Evolutionary conservation across 768 basidiomycete species (phyloP).

Genomic region (Rhodotorula sphaerocarpa): DNA sequence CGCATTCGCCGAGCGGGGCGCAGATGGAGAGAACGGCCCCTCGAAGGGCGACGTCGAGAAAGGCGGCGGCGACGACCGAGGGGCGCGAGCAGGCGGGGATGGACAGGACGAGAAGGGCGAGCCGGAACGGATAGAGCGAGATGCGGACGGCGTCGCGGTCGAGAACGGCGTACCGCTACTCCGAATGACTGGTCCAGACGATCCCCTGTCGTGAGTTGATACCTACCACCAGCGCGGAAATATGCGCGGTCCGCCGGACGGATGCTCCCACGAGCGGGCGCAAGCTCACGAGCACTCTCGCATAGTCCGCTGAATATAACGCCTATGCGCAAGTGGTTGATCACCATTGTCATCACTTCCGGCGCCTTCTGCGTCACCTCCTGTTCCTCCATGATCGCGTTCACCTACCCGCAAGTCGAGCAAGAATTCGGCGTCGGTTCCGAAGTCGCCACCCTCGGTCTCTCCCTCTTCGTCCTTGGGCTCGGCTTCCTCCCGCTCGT

Average conservation of each 20-base stretch:
- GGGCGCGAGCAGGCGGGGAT: neutral
- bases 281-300: no score
- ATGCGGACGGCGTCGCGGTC: conserved; percentile 18
- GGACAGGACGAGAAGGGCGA: neutral
- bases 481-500: conserved; percentile 41
- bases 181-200: conserved; percentile 12
- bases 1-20: neutral
- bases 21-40: neutral
- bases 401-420: conserved; percentile 44
- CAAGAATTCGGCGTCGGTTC: conserved; percentile 51
- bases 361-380: conserved; percentile 32
- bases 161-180: conserved; percentile 28
- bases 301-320: conserved; percentile 31
- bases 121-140: neutral
- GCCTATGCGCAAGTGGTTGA: conserved; percentile 36
- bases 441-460: conserved; percentile 47
- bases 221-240: no score
- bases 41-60: neutral
- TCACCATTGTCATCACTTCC: conserved; percentile 33
- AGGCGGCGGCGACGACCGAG: neutral
- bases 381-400: conserved; percentile 22
- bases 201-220: conserved; percentile 13
- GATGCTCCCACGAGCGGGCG: neutral
- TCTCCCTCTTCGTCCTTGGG: conserved; percentile 26
- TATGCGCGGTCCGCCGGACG: neutral